Evolutionary conservation across 257 asterid genomes (phyloP).

Genomic region (Handroanthus guayacan): DNA sequence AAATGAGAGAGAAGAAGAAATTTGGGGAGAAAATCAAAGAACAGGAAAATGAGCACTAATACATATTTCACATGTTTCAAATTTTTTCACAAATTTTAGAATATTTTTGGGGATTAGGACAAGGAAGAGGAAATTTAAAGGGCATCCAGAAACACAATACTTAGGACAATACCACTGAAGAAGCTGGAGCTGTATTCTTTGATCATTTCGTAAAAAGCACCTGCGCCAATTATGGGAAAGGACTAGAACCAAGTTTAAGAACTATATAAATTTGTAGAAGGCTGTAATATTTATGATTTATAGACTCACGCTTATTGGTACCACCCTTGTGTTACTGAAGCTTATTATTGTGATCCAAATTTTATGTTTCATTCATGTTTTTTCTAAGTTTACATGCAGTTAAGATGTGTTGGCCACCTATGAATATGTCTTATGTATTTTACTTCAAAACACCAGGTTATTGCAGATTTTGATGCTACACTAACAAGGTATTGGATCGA

Average conservation of each 20-base stretch:
- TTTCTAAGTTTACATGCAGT: not conserved
- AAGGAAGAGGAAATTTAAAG: not conserved
- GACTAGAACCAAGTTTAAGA: not conserved
- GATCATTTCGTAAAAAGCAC: not conserved
- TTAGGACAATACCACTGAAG: not conserved
- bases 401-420: constrained; percentile 16
- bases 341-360: constrained; percentile 5
- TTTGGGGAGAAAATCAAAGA: too few species aligned
- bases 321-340: not conserved
- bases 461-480: constrained; percentile 95
- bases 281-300: not conserved
- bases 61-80: too few species aligned
- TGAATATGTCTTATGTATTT: constrained; percentile 27
- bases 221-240: not conserved
- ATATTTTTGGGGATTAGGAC: too few species aligned
- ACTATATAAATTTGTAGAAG: not conserved
- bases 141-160: constrained; percentile 1
- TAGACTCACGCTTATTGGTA: constrained; percentile 1
- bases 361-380: not conserved
- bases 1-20: too few species aligned
- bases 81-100: too few species aligned
- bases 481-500: constrained; percentile 76
- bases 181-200: not conserved
- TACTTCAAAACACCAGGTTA: constrained; percentile 55
- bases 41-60: too few species aligned